Conservation (phyloP, 2,329 filamentous ascomycete genomes). For the Chaetomium globosum region DNA sequence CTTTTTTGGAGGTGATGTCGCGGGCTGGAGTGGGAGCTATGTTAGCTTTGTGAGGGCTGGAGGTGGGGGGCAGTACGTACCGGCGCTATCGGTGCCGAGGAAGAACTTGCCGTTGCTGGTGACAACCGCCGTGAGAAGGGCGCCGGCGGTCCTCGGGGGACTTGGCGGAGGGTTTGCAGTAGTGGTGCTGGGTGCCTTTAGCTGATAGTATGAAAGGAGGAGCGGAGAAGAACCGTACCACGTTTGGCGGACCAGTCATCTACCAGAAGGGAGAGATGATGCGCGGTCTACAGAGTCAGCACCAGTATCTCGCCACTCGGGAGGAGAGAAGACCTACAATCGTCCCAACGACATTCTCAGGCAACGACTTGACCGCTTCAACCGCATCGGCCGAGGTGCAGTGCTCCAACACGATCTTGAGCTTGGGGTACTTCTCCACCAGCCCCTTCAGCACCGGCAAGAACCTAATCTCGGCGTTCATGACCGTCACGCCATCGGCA, state of each 20-base stretch:
- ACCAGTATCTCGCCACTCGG: background rate
- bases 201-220: conserved; percentile 26
- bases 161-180: conserved; percentile 79
- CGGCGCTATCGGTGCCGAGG: conserved; percentile 72
- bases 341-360: conserved; percentile 73
- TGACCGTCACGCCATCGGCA: conserved; percentile 47
- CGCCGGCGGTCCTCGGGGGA: conserved; percentile 71
- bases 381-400: conserved; percentile 84
- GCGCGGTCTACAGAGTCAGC: conserved; percentile 60
- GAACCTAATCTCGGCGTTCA: conserved; percentile 76
- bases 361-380: conserved; percentile 74
- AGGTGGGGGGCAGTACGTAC: conserved; percentile 45
- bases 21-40: conserved; percentile 47
- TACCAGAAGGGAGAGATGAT: conserved; percentile 79
- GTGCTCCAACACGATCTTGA: conserved; percentile 77
- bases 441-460: conserved; percentile 76
- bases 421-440: conserved; percentile 72
- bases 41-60: conserved; percentile 1
- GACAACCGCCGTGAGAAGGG: conserved; percentile 66
- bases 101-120: conserved; percentile 69
- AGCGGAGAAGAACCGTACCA: conserved; percentile 41
- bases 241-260: conserved; percentile 69
- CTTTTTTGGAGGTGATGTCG: conserved; percentile 60
- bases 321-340: conserved; percentile 50
- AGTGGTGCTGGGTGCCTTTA: conserved; percentile 57